phyloP scores from a whole-genome alignment of 2,329 filamentous ascomycete species.

The Pestalotiopsis sp. region DNA sequence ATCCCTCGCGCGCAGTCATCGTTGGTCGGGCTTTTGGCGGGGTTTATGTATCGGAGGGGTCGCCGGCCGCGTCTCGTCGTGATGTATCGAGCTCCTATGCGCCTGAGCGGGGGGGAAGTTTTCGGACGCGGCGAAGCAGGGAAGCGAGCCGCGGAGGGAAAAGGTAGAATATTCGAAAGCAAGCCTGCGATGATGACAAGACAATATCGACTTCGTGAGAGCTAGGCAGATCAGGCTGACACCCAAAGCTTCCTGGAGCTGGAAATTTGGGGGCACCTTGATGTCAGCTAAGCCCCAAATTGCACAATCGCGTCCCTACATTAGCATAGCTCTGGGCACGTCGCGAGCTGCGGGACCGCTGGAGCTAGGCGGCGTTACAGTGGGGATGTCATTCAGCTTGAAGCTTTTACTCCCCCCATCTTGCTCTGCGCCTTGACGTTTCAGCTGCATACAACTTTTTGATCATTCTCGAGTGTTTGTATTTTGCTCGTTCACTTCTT shows the following conservation, averaged over 20 bases:
- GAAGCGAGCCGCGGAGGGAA: too few species aligned
- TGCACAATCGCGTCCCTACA: constrained; percentile 3
- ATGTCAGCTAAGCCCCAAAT: constrained; percentile 8
- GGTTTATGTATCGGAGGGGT: neutral
- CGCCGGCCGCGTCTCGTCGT: neutral
- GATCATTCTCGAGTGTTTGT: too few species aligned
- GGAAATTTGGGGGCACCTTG: neutral
- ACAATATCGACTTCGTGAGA: neutral
- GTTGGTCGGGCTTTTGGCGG: neutral
- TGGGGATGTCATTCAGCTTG: neutral
- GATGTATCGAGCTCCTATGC: neutral
- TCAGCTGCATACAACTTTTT: too few species aligned
- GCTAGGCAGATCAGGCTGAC: neutral
- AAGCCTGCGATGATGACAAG: neutral
- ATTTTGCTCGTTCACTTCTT: too few species aligned
- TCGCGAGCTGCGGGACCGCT: neutral
- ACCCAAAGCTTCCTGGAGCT: neutral
- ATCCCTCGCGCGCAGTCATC: constrained; percentile 13
- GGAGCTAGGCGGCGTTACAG: neutral
- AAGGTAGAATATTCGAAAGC: neutral
- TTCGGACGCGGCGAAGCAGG: neutral
- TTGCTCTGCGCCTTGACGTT: too few species aligned
- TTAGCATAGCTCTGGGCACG: neutral
- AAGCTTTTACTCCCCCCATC: too few species aligned
- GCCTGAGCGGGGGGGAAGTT: neutral